Evolutionary conservation across 176 grass and related monocot genomes (phyloP).

Genomic region (Zea luxurians): DNA sequence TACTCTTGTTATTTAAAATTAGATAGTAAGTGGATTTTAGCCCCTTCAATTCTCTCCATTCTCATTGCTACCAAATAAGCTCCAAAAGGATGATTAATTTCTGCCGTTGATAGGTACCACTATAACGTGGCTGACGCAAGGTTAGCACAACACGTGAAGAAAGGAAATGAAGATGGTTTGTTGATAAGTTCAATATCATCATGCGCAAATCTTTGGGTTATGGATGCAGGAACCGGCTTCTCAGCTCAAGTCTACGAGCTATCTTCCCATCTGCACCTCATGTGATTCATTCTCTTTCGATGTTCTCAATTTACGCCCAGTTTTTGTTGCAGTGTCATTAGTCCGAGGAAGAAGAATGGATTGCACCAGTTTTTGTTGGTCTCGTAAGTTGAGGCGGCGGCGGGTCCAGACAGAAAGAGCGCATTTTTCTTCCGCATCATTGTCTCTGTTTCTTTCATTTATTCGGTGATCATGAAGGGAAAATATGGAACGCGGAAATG

Average conservation of each 20-base stretch:
- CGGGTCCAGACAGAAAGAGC: no score
- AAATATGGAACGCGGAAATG: neutral
- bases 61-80: slow-evolving; percentile 1
- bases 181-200: slow-evolving; percentile 79
- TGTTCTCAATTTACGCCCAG: slow-evolving; percentile 34
- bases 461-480: neutral
- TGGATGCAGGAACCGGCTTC: slow-evolving; percentile 81
- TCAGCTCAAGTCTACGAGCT: slow-evolving; percentile 65
- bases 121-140: slow-evolving; percentile 65
- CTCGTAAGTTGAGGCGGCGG: no score
- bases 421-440: no score
- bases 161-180: slow-evolving; percentile 76
- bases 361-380: no score
- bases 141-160: slow-evolving; percentile 63
- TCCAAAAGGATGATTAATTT: slow-evolving; percentile 36
- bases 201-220: slow-evolving; percentile 72
- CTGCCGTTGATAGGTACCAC: slow-evolving; percentile 60
- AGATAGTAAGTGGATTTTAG: no score
- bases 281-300: slow-evolving; percentile 19
- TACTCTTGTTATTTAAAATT: neutral
- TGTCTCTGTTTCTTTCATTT: no score
- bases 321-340: no score
- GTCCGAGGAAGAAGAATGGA: no score
- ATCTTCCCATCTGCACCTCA: slow-evolving; percentile 36
- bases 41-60: neutral